Conservation (phyloP, 306 rosid species). For the Heteromeles arbutifolia region DNA sequence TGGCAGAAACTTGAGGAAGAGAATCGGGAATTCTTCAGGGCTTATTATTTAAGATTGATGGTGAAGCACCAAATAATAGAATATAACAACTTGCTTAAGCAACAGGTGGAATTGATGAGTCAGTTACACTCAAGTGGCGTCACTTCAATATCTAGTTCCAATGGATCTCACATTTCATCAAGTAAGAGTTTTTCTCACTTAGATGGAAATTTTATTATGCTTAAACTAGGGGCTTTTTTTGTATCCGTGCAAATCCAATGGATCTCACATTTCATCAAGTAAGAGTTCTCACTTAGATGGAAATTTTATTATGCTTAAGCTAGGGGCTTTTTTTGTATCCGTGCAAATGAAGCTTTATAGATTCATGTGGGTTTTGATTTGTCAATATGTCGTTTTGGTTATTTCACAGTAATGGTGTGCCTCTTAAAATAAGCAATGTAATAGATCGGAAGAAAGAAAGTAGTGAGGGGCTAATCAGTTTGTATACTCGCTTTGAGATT, state of each 20-base stretch:
- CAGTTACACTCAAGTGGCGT: slow-evolving; percentile 47
- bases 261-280: slow-evolving; percentile 57
- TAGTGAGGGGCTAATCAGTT: background rate
- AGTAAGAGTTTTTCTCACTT: slow-evolving; percentile 32
- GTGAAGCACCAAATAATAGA: slow-evolving; percentile 80
- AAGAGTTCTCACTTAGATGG: slow-evolving; percentile 18
- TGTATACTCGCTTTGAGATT: too few species aligned
- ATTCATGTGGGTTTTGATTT: background rate
- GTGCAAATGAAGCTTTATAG: background rate
- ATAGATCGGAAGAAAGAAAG: background rate
- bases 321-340: background rate
- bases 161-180: slow-evolving; percentile 59
- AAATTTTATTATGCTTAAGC: background rate
- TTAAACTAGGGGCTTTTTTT: background rate
- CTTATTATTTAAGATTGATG: slow-evolving; percentile 74
- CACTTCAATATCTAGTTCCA: slow-evolving; percentile 51
- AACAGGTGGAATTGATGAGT: slow-evolving; percentile 61
- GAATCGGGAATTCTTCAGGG: slow-evolving; percentile 79
- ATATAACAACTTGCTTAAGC: slow-evolving; percentile 77
- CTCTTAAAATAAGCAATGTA: background rate
- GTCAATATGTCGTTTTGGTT: background rate
- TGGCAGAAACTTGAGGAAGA: slow-evolving; percentile 97
- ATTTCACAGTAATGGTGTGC: background rate
- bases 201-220: background rate
- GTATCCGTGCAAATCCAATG: too few species aligned